Conservation (phyloP, 495 filamentous ascomycete genomes). For the Aspergillus taichungensis region DNA sequence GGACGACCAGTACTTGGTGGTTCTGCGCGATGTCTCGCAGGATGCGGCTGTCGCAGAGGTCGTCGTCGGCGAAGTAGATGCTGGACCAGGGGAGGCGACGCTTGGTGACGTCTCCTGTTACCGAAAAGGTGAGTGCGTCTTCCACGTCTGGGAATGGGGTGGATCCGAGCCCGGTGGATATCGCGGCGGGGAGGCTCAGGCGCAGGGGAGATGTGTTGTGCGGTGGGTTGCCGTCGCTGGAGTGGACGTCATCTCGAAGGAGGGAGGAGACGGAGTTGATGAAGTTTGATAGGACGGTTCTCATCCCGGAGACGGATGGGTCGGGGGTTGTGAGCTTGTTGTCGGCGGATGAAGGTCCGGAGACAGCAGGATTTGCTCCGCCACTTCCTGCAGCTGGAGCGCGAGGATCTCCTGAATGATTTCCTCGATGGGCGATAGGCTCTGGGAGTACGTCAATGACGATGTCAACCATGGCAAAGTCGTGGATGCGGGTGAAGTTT, state of each 20-base stretch:
- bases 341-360: constrained; percentile 10
- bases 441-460: constrained; percentile 49
- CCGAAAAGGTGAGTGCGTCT: constrained; percentile 43
- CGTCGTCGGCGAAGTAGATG: constrained; percentile 61
- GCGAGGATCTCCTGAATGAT: constrained; percentile 30
- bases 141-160: constrained; percentile 61
- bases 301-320: constrained; percentile 39
- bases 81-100: constrained; percentile 51
- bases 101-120: constrained; percentile 30
- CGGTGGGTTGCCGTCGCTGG: constrained; percentile 15
- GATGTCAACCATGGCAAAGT: constrained; percentile 63
- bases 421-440: constrained; percentile 22
- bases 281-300: constrained; percentile 44
- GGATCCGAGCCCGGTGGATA: constrained; percentile 66
- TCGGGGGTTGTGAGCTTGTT: constrained; percentile 22
- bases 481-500: constrained; percentile 69
- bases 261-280: constrained; percentile 49
- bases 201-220: constrained; percentile 24
- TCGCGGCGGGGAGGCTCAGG: constrained; percentile 53
- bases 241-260: constrained; percentile 35
- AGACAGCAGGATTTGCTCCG: constrained; percentile 13
- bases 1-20: constrained; percentile 77
- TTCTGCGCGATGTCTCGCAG: constrained; percentile 48
- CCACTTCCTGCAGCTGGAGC: constrained; percentile 16
- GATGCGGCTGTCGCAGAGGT: constrained; percentile 56